Conservation (phyloP, 257 asterid species). For the Solanum appendiculatum region DNA sequence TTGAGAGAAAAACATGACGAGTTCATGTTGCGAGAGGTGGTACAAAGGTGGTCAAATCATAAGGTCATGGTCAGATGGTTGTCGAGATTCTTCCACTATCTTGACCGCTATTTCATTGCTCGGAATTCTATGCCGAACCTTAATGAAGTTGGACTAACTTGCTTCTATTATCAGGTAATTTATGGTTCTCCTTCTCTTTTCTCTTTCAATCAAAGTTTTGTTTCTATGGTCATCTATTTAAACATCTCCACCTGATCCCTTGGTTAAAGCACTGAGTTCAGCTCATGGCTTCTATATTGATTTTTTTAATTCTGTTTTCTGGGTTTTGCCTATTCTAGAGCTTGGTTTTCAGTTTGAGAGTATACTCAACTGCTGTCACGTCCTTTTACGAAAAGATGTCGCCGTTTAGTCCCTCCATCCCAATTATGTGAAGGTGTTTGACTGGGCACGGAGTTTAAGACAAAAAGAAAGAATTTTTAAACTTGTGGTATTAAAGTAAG, state of each 20-base stretch:
- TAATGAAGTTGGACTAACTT: slow-evolving; percentile 82
- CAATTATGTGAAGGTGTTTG: background rate
- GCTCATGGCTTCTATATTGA: background rate
- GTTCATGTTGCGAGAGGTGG: slow-evolving; percentile 92
- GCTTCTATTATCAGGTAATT: slow-evolving; percentile 85
- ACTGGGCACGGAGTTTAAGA: background rate
- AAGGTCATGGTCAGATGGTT: slow-evolving; percentile 98
- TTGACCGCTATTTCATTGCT: slow-evolving; percentile 91
- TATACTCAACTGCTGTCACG: background rate
- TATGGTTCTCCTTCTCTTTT: background rate
- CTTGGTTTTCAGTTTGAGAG: background rate
- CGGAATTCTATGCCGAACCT: slow-evolving; percentile 90
- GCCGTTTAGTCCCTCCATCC: background rate
- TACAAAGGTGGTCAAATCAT: slow-evolving; percentile 86
- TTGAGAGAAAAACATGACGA: slow-evolving; percentile 85
- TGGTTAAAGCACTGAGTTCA: background rate
- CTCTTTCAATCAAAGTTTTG: background rate
- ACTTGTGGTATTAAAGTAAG: background rate
- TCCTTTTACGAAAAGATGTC: background rate
- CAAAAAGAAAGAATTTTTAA: background rate
- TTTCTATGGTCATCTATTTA: background rate
- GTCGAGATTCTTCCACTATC: slow-evolving; percentile 79
- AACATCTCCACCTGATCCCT: background rate
- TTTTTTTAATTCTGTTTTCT: background rate
- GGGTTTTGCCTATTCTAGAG: background rate